Evolutionary conservation across 2,329 filamentous ascomycete genomes (phyloP).

Genomic region (Akanthomyces muscarius): DNA sequence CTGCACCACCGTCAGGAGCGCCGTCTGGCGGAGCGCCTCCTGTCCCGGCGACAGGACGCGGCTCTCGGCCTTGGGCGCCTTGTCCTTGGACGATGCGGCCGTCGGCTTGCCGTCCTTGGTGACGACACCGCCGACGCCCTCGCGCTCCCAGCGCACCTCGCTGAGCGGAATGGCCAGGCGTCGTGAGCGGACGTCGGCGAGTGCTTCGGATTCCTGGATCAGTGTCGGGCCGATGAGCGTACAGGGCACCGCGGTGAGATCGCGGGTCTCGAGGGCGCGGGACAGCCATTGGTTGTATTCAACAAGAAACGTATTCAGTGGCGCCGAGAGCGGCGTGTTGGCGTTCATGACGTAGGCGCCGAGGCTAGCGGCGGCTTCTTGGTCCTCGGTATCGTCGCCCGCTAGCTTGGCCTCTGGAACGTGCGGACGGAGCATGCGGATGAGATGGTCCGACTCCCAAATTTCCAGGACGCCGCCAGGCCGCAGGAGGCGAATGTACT

Average conservation of each 20-base stretch:
- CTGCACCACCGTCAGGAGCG: slow-evolving; percentile 71
- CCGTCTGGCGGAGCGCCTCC: slow-evolving; percentile 65
- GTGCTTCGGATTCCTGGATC: slow-evolving; percentile 70
- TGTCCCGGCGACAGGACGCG: slow-evolving; percentile 58
- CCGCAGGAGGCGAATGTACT: slow-evolving; percentile 71
- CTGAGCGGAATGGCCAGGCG: slow-evolving; percentile 83
- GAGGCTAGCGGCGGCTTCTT: slow-evolving; percentile 63
- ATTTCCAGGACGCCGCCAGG: slow-evolving; percentile 78
- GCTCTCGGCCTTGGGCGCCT: slow-evolving; percentile 17
- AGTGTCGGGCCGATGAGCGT: slow-evolving; percentile 71
- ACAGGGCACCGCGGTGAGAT: slow-evolving; percentile 72
- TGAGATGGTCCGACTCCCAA: slow-evolving; percentile 83
- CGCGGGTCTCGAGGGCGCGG: slow-evolving; percentile 67
- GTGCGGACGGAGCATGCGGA: slow-evolving; percentile 79
- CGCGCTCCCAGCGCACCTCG: slow-evolving; percentile 82
- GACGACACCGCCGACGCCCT: slow-evolving; percentile 61
- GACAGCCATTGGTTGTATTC: slow-evolving; percentile 82
- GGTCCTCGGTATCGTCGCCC: slow-evolving; percentile 45
- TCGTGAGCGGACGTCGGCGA: slow-evolving; percentile 66
- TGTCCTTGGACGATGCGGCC: background rate
- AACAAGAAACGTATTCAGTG: slow-evolving; percentile 75
- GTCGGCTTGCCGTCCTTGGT: slow-evolving; percentile 52
- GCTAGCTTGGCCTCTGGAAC: slow-evolving; percentile 48
- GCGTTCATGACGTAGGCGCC: slow-evolving; percentile 79
- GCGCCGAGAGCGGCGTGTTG: slow-evolving; percentile 75